A percentile compares a stretch with the other conserved stretches of the same genome.
These are phyloP conservation scores for Ophiostoma sp. DNA, from an alignment of 2,329 filamentous ascomycete genomes.

Conservation along the genomic window DNA sequence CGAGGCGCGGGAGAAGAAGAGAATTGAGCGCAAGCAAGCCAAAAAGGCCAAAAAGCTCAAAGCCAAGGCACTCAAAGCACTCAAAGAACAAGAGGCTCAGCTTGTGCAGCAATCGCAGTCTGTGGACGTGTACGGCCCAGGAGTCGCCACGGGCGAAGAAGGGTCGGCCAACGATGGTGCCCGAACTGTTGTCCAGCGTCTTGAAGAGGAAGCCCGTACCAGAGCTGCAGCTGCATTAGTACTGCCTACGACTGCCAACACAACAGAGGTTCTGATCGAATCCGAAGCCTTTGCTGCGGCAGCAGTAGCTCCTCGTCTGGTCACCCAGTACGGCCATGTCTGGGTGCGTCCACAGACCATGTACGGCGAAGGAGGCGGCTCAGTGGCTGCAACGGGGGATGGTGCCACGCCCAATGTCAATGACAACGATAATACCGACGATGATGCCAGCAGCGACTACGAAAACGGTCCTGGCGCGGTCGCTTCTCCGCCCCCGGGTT, in stretches of 20 bases:
- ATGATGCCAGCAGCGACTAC: not conserved
- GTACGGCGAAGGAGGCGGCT: not conserved
- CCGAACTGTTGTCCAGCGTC: slow-evolving; percentile 5
- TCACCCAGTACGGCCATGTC: slow-evolving; percentile 12
- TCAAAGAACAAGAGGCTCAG: slow-evolving; percentile 8
- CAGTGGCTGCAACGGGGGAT: not conserved
- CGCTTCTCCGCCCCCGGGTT: not conserved
- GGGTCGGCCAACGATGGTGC: not conserved
- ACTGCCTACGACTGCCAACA: too few species aligned
- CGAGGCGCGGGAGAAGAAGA: not conserved
- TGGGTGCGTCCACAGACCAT: slow-evolving; percentile 4
- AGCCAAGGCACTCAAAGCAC: not conserved
- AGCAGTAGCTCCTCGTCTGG: not conserved
- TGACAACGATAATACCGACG: not conserved
- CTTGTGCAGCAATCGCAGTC: not conserved
- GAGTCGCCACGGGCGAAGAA: not conserved
- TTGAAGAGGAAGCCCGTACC: slow-evolving; percentile 12
- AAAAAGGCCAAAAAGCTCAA: not conserved
- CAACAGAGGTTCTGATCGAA: not conserved
- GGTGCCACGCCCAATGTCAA: not conserved
- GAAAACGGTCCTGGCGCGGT: not conserved
- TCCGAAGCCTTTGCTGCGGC: not conserved
- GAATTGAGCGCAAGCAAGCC: not conserved
- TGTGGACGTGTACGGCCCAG: slow-evolving; percentile 4
- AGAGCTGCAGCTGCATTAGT: not conserved